Conservation (phyloP, 2,329 filamentous ascomycete genomes). For the Decorospora gaudefroyi region DNA sequence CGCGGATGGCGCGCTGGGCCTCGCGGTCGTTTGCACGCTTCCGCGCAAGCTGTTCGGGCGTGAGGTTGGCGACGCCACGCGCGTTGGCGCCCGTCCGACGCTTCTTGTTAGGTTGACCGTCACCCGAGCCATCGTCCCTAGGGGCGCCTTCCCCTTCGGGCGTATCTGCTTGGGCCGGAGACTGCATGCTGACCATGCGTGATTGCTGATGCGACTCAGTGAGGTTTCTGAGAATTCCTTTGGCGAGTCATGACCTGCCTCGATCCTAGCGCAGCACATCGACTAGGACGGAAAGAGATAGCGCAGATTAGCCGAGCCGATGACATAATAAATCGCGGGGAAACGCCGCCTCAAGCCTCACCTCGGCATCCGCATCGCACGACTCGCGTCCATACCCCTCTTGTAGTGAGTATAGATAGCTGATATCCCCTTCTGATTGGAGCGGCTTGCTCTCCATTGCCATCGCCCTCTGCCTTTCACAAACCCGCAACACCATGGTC, state of each 20-base stretch:
- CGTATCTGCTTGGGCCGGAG: constrained; percentile 29
- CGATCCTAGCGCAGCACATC: too few relatives aligned
- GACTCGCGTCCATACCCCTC: not conserved
- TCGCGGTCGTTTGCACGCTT: constrained; percentile 92
- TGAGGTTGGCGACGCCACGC: constrained; percentile 83
- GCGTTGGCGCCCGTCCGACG: constrained; percentile 52
- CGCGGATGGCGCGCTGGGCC: constrained; percentile 81
- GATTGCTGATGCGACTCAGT: constrained; percentile 19
- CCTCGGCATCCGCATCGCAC: too few relatives aligned
- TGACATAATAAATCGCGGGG: too few relatives aligned
- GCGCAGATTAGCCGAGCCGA: too few relatives aligned
- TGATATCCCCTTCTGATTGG: too few relatives aligned
- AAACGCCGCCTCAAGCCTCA: too few relatives aligned
- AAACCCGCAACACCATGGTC: constrained; percentile 24
- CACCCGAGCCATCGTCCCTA: constrained; percentile 21
- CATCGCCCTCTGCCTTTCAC: not conserved
- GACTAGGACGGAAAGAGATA: too few relatives aligned
- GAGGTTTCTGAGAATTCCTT: constrained; percentile 8
- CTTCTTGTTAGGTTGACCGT: constrained; percentile 36
- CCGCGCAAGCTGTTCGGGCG: constrained; percentile 83
- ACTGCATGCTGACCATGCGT: constrained; percentile 28
- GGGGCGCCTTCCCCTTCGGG: constrained; percentile 23
- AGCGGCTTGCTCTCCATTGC: not conserved
- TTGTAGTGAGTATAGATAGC: too few relatives aligned
- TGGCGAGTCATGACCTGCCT: constrained; percentile 21